Percentiles rank a stretch among this genome's conserved stretches.
Evolutionary conservation across 495 filamentous ascomycete genomes (phyloP).

Genomic region (Xylaria acuta): DNA sequence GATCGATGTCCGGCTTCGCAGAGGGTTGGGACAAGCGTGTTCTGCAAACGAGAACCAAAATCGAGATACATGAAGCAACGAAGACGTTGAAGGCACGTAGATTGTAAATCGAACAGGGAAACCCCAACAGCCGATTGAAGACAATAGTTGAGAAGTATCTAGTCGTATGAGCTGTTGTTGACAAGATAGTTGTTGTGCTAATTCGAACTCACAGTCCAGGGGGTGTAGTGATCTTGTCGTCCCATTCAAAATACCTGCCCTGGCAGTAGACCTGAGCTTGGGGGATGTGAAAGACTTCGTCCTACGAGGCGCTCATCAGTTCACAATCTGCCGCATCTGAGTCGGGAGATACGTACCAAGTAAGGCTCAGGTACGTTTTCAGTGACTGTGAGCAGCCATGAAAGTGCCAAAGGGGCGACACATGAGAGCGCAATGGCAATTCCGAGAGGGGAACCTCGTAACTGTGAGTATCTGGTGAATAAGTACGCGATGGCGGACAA

Average conservation of each 20-base stretch:
- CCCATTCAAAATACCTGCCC: conserved; percentile 79
- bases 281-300: conserved; percentile 94
- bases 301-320: conserved; percentile 55
- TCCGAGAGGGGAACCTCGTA: not conserved
- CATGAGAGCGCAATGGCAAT: conserved; percentile 4
- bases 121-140: conserved; percentile 38
- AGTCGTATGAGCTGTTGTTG: conserved; percentile 31
- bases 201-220: conserved; percentile 74
- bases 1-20: not conserved
- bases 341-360: conserved; percentile 60
- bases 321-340: conserved; percentile 6
- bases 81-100: conserved; percentile 62
- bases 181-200: conserved; percentile 2
- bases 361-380: conserved; percentile 77
- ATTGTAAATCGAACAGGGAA: conserved; percentile 51
- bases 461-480: not conserved
- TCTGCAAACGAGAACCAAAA: conserved; percentile 27
- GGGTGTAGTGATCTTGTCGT: conserved; percentile 95
- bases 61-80: conserved; percentile 42
- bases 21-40: conserved; percentile 21
- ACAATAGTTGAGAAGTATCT: conserved; percentile 63
- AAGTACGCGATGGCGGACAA: not conserved
- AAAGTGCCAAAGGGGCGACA: conserved; percentile 16
- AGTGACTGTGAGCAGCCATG: conserved; percentile 51
- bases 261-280: conserved; percentile 88